Evolutionary conservation across 371 early-diverging fungal genomes (phyloP).

Genomic region (Rhizomucor pusillus): DNA sequence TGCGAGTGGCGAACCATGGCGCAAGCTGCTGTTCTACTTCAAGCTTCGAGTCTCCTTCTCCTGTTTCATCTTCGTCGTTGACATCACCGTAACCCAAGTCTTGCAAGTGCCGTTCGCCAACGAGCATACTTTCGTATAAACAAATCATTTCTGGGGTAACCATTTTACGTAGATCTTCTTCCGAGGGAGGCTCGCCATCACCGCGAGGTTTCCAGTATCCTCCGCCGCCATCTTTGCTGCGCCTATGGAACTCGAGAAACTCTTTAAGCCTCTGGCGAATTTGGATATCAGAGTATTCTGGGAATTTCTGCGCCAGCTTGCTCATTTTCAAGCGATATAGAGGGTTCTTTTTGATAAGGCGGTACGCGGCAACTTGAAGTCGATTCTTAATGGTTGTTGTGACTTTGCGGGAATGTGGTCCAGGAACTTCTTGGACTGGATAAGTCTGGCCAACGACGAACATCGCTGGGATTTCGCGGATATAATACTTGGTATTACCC

Average conservation of each 20-base stretch:
- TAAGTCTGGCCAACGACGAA: slow-evolving; percentile 98
- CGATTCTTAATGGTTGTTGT: slow-evolving; percentile 92
- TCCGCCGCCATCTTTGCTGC: slow-evolving; percentile 73
- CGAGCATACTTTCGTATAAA: slow-evolving; percentile 95
- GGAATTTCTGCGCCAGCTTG: slow-evolving; percentile 75
- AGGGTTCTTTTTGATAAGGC: slow-evolving; percentile 81
- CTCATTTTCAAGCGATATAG: slow-evolving; percentile 73
- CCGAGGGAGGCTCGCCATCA: slow-evolving; percentile 75
- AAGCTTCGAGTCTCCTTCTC: slow-evolving; percentile 72
- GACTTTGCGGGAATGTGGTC: slow-evolving; percentile 96
- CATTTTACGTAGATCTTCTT: slow-evolving; percentile 94
- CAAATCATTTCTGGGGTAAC: slow-evolving; percentile 99
- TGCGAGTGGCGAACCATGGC: slow-evolving; percentile 96
- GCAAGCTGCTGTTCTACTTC: slow-evolving; percentile 94
- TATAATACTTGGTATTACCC: slow-evolving; percentile 73
- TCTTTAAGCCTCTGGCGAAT: slow-evolving; percentile 92
- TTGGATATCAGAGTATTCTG: slow-evolving; percentile 82
- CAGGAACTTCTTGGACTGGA: slow-evolving; percentile 95
- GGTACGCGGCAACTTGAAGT: slow-evolving; percentile 89
- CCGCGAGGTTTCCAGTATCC: slow-evolving; percentile 93
- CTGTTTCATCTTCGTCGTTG: slow-evolving; percentile 62
- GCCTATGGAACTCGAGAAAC: slow-evolving; percentile 94
- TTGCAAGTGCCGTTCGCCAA: slow-evolving; percentile 92
- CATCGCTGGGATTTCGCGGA: slow-evolving; percentile 83
- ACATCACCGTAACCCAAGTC: slow-evolving; percentile 88